Conservation (phyloP, 345 rosid species). For the Geranium brycei region DNA sequence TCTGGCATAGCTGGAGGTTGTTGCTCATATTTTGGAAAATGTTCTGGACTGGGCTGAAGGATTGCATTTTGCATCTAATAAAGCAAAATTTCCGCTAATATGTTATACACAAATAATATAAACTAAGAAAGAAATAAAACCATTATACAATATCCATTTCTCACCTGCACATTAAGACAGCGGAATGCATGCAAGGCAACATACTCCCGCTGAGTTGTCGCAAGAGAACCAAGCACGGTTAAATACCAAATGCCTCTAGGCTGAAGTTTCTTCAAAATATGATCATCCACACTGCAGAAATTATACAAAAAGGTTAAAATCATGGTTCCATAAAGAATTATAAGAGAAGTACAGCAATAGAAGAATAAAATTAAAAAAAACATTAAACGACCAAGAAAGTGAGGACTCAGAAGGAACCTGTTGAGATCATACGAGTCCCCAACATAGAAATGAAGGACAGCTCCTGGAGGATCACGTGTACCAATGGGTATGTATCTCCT, state of each 20-base stretch:
- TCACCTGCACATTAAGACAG: slow-evolving; percentile 87
- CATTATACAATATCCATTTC: neutral
- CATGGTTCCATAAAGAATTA: neutral
- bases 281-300: slow-evolving; percentile 30
- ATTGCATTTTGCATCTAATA: slow-evolving; percentile 90
- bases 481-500: slow-evolving; percentile 87
- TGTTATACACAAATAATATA: slow-evolving; percentile 7
- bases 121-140: neutral
- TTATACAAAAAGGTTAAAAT: neutral
- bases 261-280: slow-evolving; percentile 78
- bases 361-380: neutral
- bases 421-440: slow-evolving; percentile 61
- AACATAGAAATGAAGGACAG: slow-evolving; percentile 90
- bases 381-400: neutral
- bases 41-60: slow-evolving; percentile 81
- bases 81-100: slow-evolving; percentile 7
- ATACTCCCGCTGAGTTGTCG: slow-evolving; percentile 97
- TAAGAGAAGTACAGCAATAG: too few relatives aligned
- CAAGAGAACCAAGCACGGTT: slow-evolving; percentile 95
- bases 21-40: slow-evolving; percentile 84
- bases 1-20: slow-evolving; percentile 89
- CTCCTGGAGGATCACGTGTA: slow-evolving; percentile 93
- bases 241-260: slow-evolving; percentile 74
- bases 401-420: slow-evolving; percentile 30
- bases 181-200: slow-evolving; percentile 98